Evolutionary conservation across 1,284 basidiomycete species (phyloP), one percentile per base, ranked within the genome.

Genomic region (Heliocybe sulcata): DNA sequence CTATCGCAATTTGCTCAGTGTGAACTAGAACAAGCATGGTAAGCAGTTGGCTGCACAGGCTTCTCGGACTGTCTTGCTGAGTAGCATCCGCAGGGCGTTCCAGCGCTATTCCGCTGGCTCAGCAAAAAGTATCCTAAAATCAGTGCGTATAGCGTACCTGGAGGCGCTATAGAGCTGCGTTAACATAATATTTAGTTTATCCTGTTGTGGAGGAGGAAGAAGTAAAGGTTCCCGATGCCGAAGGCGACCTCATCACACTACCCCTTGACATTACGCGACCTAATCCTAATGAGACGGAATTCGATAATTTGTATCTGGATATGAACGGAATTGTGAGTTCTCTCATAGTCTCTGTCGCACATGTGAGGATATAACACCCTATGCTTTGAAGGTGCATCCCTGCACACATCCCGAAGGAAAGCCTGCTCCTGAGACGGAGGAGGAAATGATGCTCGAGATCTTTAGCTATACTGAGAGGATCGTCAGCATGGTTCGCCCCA

Each of bases 371-470:
- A n/a, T n/a, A n/a, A n/a, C n/a, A n/a, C n/a, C n/a, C n/a, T 38
- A 55, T 45, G 48, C 42, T 45, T 56, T n/a, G 11, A 58, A 91
- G 88, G 95, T 98, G 23, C 96, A 99, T 73, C 96, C 96, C 4
- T 98, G 96, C 83, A 98, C 96, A 0, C 96, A 98, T 69, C 96
- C 96, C 0, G 96, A 98, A 70, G 95, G 94, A 64, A 94, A 91
- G 83, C 92, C 93, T 50, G 87, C 97, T 1, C 97, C 97, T 0
- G 92, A 97, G 69, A 98, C 94, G 1, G 97, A 99, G 69, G 92
- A 94, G 67, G 95, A 98, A 56, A 99, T 99, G 97, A 99, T 99
- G 97, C 67, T 92, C 22, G 97, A 98, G 69, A 82, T 99, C 45
- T 98, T 99, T 75, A 84, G 81, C 53, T 99, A 99, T 75, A 99